phyloP scores from a whole-genome alignment of 305 asterid species.

The Ajuga reptans region DNA sequence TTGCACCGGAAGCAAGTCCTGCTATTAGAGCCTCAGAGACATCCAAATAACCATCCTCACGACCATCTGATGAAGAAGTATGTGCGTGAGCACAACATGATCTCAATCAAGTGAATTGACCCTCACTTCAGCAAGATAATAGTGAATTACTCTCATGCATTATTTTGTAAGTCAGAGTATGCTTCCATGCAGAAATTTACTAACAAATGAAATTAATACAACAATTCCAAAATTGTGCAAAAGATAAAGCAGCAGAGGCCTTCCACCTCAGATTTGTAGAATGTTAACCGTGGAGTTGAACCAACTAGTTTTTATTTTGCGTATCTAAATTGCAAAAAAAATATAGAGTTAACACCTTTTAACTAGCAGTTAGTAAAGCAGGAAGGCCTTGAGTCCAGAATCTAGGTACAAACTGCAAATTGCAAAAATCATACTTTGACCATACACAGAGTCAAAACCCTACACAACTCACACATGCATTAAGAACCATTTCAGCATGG shows the following conservation, averaged over 20 bases:
- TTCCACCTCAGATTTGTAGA: not conserved
- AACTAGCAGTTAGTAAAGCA: conserved; percentile 3
- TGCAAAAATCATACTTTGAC: not conserved
- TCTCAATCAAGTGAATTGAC: conserved; percentile 7
- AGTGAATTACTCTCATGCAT: not conserved
- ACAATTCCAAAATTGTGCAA: not conserved
- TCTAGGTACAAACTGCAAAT: not conserved
- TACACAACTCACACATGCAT: not conserved
- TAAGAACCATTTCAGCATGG: not conserved
- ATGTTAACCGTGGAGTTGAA: not conserved
- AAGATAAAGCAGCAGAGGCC: conserved; percentile 1
- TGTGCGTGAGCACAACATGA: conserved; percentile 14
- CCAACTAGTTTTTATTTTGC: not conserved
- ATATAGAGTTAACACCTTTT: not conserved
- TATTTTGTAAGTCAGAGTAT: not conserved
- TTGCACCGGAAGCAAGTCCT: conserved; percentile 74
- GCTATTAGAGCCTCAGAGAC: conserved; percentile 82
- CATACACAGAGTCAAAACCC: not conserved
- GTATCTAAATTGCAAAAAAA: not conserved
- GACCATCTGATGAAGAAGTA: conserved; percentile 64
- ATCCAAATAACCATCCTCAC: conserved; percentile 54
- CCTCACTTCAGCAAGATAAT: not conserved
- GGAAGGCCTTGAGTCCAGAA: not conserved
- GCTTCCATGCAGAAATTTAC: not conserved
- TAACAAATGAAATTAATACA: not conserved